A percentile compares a stretch with the other conserved stretches of the same genome.
phyloP scores from a whole-genome alignment of 768 basidiomycete genomes.

The Collybiopsis confluens region DNA sequence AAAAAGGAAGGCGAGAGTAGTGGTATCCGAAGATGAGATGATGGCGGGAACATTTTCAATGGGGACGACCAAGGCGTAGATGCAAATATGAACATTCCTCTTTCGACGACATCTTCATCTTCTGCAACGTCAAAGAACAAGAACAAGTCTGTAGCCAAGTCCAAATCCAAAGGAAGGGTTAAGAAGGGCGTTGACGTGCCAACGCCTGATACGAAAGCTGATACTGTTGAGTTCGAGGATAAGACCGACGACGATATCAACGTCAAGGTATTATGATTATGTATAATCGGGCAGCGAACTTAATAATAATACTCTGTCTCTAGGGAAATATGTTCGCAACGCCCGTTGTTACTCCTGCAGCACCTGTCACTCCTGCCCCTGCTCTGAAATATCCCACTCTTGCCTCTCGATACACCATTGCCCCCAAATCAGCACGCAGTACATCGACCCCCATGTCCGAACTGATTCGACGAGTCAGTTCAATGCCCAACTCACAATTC shows the following conservation, averaged over 20 bases:
- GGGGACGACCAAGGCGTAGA: background rate
- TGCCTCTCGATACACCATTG: slow-evolving; percentile 40
- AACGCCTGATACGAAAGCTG: background rate
- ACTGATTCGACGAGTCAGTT: slow-evolving; percentile 68
- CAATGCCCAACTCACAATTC: slow-evolving; percentile 62
- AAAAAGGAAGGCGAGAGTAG: slow-evolving; percentile 10
- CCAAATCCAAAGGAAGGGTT: background rate
- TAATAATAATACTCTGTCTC: background rate
- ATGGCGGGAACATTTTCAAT: slow-evolving; percentile 22
- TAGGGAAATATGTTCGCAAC: background rate
- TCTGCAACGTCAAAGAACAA: too few relatives aligned
- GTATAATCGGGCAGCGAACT: background rate
- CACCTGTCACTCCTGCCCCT: slow-evolving; percentile 7
- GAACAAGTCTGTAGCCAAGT: too few relatives aligned
- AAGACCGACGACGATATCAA: background rate
- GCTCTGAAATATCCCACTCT: slow-evolving; percentile 13
- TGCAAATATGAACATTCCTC: background rate
- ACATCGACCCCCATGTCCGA: slow-evolving; percentile 68
- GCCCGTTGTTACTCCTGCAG: background rate
- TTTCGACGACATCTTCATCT: slow-evolving; percentile 20
- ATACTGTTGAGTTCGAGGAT: background rate
- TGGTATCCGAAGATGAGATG: slow-evolving; percentile 20
- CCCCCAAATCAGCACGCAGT: slow-evolving; percentile 37
- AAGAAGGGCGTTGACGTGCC: background rate
- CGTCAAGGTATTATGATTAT: background rate